Evolutionary conservation across 192 early-diverging fungal genomes (phyloP).

Genomic region (Mortierella hygrophila): DNA sequence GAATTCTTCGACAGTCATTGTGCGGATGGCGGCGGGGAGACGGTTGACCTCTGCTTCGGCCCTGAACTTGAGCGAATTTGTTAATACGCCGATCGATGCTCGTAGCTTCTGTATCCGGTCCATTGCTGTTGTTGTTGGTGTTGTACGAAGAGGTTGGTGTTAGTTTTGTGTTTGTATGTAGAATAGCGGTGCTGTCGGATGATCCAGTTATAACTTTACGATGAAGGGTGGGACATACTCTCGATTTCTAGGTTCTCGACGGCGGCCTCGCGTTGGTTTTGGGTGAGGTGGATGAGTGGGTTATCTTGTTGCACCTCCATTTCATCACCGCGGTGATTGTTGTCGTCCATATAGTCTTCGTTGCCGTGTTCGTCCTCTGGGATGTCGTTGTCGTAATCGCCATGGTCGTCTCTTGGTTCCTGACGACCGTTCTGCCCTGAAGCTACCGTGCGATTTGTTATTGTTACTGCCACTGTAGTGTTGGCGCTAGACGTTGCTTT

Average conservation of each 20-base stretch:
- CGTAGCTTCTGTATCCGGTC: slow-evolving; percentile 45
- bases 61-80: slow-evolving; percentile 41
- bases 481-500: background rate
- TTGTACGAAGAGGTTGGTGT: background rate
- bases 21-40: slow-evolving; percentile 30
- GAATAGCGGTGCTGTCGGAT: background rate
- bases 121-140: background rate
- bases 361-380: background rate
- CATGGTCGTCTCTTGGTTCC: background rate
- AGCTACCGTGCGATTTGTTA: background rate
- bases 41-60: slow-evolving; percentile 44
- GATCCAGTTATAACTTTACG: background rate
- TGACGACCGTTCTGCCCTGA: background rate
- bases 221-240: slow-evolving; percentile 13
- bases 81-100: slow-evolving; percentile 38
- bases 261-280: slow-evolving; percentile 32
- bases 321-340: background rate
- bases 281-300: slow-evolving; percentile 30
- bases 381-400: background rate
- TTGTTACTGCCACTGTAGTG: background rate
- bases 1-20: slow-evolving; percentile 50
- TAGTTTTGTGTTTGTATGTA: background rate
- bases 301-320: slow-evolving; percentile 7
- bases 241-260: slow-evolving; percentile 51
- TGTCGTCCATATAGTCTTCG: background rate